Evolutionary conservation across 345 rosid genomes (phyloP), one percentile per base, ranked within the genome.

Genomic region (Chamaenerion angustifolium): DNA sequence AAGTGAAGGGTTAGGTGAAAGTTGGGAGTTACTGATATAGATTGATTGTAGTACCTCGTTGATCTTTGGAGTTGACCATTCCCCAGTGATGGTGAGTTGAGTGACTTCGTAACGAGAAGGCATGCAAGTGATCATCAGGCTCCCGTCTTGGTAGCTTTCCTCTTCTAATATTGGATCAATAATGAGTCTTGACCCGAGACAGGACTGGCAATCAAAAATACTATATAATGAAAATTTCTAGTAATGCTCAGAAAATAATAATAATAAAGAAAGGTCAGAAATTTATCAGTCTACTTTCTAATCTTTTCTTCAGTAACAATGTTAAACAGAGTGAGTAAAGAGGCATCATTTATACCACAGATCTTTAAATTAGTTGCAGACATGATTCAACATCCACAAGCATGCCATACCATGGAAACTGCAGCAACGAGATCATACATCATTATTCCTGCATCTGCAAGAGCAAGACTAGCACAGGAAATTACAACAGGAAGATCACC

Each of bases 391-490:
- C 3, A 45, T 9, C 6, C 2, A n/a, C 3, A 8, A 13, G 16
- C 40, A 40, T 52, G 0, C 49, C 77, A 54, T 83, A 83, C 96
- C 94, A 87, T 83, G 58, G 96, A 84, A 64, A 82, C 93, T 47
- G 95, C 82, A 48, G 94, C 74, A 57, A 92, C 81, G 17, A 87
- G 93, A 67, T 92, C 98, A 76, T 79, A 77, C 84, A 92, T 80
- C 96, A 82, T 80, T 59, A 87, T 87, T 49, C 98, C 94, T 1
- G 95, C 94, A 76, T 87, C 96, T 17, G 96, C 98, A 58, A 87
- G 62, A 68, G 96, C 96, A 64, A 92, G 94, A 75, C 96, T 82
- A 55, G 96, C 95, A 67, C 98, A 92, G 27, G 95, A 84, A 67
- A 82, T 71, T 40, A 84, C 73, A 46, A 80, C 90, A 37, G 96